Evolutionary conservation across 345 rosid genomes (phyloP).

Genomic region (Heritiera fomes): DNA sequence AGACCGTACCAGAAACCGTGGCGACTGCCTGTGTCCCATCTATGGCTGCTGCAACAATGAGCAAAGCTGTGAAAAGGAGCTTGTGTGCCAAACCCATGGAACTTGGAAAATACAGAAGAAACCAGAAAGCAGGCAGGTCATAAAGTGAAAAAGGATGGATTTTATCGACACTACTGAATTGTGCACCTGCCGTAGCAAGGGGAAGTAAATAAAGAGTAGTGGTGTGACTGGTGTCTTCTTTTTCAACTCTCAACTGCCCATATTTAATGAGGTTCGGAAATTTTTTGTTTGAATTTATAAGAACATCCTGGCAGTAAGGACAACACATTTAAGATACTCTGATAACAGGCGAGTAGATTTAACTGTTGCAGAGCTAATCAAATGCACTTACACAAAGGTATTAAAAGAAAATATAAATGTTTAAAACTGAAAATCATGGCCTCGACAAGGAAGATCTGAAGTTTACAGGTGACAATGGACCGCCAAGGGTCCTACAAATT

Average conservation of each 20-base stretch:
- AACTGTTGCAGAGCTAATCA: background rate
- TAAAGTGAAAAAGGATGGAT: background rate
- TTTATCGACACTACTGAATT: background rate
- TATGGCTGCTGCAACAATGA: constrained; percentile 50
- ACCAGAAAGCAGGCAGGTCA: background rate
- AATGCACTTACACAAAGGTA: background rate
- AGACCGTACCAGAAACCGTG: constrained; percentile 67
- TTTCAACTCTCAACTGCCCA: constrained; percentile 58
- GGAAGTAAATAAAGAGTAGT: constrained; percentile 25
- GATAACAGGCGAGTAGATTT: background rate
- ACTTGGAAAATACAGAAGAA: constrained; percentile 8
- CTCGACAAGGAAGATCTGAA: background rate
- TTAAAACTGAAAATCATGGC: background rate
- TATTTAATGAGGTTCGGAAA: constrained; percentile 43
- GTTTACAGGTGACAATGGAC: background rate
- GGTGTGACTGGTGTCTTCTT: constrained; percentile 23
- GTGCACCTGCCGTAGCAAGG: constrained; percentile 20
- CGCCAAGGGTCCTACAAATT: constrained; percentile 12
- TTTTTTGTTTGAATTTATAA: background rate
- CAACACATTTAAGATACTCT: constrained; percentile 12
- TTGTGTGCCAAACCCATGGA: constrained; percentile 46
- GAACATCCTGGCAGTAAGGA: background rate
- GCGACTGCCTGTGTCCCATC: constrained; percentile 55
- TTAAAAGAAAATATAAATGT: background rate
- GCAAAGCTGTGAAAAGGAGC: constrained; percentile 41